Evolutionary conservation across 1,139 yeast genomes (phyloP), one percentile per base, ranked within the genome.

Genomic region (Lodderomyces margitis): DNA sequence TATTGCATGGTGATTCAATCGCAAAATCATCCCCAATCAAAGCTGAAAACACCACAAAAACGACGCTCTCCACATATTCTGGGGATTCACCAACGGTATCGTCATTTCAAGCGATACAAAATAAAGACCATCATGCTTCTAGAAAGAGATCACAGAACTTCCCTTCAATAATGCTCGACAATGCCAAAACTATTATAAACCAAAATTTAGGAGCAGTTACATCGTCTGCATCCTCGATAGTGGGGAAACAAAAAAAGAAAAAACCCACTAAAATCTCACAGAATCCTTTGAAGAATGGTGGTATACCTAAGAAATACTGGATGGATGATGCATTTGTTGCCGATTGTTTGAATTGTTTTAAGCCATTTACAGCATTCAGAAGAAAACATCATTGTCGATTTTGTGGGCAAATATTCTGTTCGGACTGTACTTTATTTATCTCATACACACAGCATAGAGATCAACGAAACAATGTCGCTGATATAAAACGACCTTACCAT

Each of bases 321-420:
- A 87, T 87, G 95, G 85, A 87, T 57, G 95, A 87, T 61, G 87
- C 87, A 38, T 84, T 85, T 55, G 92, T 89, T 0, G 75, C 82
- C 5, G 92, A 87, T 47, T 87, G 96, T 56, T 81, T 87, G 48
- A 75, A 82, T 28, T 87, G 96, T 56, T 83, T 84, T 40, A 75
- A 80, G 43, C 77, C 81, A 0, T 87, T 87, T 56, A 79, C 87
- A 0, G 79, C 83, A 0, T 92, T 91, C 62, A 68, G 97, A 56
- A 72, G 98, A 51, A 87, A 87, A 51, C 98, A 92, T 59, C 98
- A 92, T 61, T 92, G 98, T 57, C 70, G 98, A 39, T 82, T 91
- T 39, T 92, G 98, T 63, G 98, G 98, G 2, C 97, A 91, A 59
- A 92, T 92, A 34, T 92, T 89, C 56, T 92, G 98, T 61, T 76